Evolutionary conservation across 768 basidiomycete species (phyloP).

Genomic region (Macrolepiota fuliginosa): DNA sequence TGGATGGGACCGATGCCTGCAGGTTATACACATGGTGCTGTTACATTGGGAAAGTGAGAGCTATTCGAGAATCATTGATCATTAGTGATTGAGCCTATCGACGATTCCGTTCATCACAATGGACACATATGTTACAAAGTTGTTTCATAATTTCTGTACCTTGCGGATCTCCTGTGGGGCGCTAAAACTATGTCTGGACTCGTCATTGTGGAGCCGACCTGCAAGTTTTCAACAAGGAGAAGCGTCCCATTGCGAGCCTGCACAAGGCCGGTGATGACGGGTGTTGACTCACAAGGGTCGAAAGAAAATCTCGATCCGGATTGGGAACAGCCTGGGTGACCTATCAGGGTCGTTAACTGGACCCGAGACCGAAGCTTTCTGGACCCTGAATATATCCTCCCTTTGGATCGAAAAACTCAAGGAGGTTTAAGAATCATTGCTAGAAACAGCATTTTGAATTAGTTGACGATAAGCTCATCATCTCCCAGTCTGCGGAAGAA

Average conservation of each 20-base stretch:
- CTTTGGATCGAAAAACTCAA: too few relatives aligned
- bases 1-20: not conserved
- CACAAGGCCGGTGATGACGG: not conserved
- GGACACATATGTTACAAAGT: too few relatives aligned
- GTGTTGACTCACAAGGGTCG: constrained; percentile 5
- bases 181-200: not conserved
- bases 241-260: not conserved
- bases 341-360: not conserved
- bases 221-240: not conserved
- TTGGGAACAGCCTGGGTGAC: not conserved
- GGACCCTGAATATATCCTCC: too few relatives aligned
- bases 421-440: not conserved
- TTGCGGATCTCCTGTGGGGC: not conserved
- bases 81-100: not conserved
- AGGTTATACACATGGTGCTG: not conserved
- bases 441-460: not conserved
- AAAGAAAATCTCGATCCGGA: not conserved
- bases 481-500: too few relatives aligned
- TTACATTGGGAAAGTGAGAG: not conserved
- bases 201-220: not conserved
- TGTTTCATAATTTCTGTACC: not conserved
- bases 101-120: not conserved
- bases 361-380: not conserved
- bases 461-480: not conserved
- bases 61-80: not conserved